Base-by-base conservation (phyloP, 2,329 filamentous ascomycete species). In the Bertia moriformis region DNA sequence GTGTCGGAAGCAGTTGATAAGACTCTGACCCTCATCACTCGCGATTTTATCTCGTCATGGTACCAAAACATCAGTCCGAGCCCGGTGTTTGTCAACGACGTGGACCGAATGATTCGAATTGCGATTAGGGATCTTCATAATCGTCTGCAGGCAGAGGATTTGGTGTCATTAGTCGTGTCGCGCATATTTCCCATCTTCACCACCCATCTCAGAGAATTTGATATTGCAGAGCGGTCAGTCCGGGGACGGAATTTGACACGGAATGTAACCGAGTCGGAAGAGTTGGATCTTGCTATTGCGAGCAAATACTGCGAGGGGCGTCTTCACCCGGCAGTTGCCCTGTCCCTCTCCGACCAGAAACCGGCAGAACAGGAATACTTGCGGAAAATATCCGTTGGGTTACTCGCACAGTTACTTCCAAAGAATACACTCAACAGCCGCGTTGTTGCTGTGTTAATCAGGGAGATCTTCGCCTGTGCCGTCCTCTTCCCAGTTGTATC, bases 231-330 rank as follows among this genome's bases (percentile, higher is more conserved):
- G 62, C 74, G 82, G 41, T 72, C 77, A 5, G 84, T 98, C 10
- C 74, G 89, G 40, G 93, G 93, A 12, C 83, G 78, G 54, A 85
- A 93, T 57, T 65, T 96, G 41, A 91, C 87, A 49, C 77, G 85
- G 39, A 87, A 81, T 46, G 78, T 98, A 40, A 96, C 93, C 2
- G 91, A 98, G 60, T 93, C 88, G 1, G 89, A 95, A 53, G 91
- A 98, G 67, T 66, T 98, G 49, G 88, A 96, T 57, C 67, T 93
- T 47, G 91, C 91, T 2, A 93, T 98, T 57, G 91, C 91, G n/a
- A 80, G 75, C 30, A 95, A 93, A 59, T 98, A 91, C 58, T 80
- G 73, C 40, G 82, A 93, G 55, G 89, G 89, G 18, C 85, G 82
- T 45, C 65, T 98, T 42, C 93, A 98, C 54, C 71, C 84, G 3